Conservation (phyloP, 257 asterid genomes). For the Datura wrightii region DNA sequence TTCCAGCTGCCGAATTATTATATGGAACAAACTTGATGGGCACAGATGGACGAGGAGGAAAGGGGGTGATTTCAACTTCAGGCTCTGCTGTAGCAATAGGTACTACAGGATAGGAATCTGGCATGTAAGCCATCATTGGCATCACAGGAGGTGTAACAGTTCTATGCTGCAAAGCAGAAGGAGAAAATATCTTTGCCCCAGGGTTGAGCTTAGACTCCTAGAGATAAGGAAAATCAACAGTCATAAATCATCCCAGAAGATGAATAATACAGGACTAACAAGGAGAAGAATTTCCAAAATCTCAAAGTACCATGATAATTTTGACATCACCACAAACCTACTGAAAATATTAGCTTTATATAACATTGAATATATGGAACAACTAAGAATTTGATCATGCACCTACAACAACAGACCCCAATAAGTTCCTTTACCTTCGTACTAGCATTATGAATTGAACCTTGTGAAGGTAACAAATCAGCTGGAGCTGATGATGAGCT, state of each 20-base stretch:
- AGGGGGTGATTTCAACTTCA: constrained; percentile 55
- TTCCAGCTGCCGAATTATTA: constrained; percentile 47
- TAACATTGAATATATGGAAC: not conserved
- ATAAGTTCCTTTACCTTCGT: constrained; percentile 53
- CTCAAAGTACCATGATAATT: constrained; percentile 20
- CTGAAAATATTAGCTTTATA: constrained; percentile 19
- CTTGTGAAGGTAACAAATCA: constrained; percentile 47
- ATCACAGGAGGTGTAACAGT: constrained; percentile 59
- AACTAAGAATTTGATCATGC: not conserved
- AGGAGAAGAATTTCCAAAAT: not conserved
- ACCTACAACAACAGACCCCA: not conserved
- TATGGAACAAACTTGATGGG: constrained; percentile 62
- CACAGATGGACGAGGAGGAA: constrained; percentile 50
- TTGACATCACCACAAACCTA: not conserved
- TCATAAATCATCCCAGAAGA: not conserved
- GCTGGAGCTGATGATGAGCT: constrained; percentile 57
- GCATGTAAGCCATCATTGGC: constrained; percentile 49
- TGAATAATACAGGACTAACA: not conserved
- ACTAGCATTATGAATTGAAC: constrained; percentile 46
- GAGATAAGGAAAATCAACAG: constrained; percentile 32
- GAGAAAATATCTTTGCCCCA: constrained; percentile 77
- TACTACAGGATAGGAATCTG: constrained; percentile 48
- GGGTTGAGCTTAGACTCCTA: constrained; percentile 93
- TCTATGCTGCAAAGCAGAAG: constrained; percentile 58
- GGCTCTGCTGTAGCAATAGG: constrained; percentile 56